phyloP scores from a whole-genome alignment of 257 asterid species.

The Fraxinus cuspidata region DNA sequence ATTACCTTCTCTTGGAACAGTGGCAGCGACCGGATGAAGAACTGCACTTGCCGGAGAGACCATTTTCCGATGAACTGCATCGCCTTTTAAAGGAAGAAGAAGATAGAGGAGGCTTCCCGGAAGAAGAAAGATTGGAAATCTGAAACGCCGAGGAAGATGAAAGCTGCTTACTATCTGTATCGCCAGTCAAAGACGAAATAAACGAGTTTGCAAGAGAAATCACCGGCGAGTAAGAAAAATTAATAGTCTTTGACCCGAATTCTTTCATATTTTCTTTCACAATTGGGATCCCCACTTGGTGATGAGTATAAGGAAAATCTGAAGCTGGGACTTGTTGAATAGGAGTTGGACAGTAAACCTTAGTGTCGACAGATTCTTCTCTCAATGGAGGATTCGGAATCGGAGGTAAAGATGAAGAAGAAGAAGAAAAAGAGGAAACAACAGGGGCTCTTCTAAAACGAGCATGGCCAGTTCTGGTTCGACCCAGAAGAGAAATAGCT shows the following conservation, averaged over 20 bases:
- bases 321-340: constrained; percentile 72
- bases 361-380: constrained; percentile 24
- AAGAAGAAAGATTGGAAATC: constrained; percentile 51
- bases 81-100: constrained; percentile 63
- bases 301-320: constrained; percentile 22
- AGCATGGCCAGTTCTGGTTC: constrained; percentile 85
- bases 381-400: neutral
- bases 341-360: constrained; percentile 80
- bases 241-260: constrained; percentile 50
- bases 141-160: constrained; percentile 53
- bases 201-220: constrained; percentile 54
- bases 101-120: constrained; percentile 78
- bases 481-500: constrained; percentile 63
- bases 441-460: constrained; percentile 80
- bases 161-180: constrained; percentile 40
- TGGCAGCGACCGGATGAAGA: constrained; percentile 76
- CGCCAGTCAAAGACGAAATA: constrained; percentile 61
- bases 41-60: constrained; percentile 75
- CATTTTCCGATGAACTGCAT: constrained; percentile 71
- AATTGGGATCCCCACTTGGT: neutral
- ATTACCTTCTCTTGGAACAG: constrained; percentile 82
- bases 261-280: constrained; percentile 24
- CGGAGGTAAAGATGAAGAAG: constrained; percentile 28
- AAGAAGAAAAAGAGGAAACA: constrained; percentile 25
- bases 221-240: constrained; percentile 58